Base-by-base conservation (phyloP, 2,329 filamentous ascomycete species). In the Exophiala bonariae region DNA sequence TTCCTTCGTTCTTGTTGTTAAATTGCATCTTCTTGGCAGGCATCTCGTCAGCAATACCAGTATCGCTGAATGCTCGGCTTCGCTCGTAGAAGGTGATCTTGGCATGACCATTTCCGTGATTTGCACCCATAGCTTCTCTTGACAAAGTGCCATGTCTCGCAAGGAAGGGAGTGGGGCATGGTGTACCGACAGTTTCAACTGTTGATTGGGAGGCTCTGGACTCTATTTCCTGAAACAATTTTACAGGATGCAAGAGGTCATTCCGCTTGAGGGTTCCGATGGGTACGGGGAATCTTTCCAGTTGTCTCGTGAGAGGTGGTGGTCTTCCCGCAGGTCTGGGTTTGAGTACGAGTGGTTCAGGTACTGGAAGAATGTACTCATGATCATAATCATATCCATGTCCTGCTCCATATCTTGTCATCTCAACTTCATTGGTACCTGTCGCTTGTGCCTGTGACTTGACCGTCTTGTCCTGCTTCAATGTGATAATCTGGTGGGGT, bases 331-430 rank as follows among this genome's bases (percentile, higher is more conserved):
- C 49, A 19, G 47, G 44, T 44, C 57, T 47, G 39, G 57, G 49
- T 41, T 51, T 57, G 28, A 59, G 35, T 9, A 49, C 30, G 20
- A 55, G 38, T 9, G 56, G 49, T 35, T 57, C 56, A 19, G 56
- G 56, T 10, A 59, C 47, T 8, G 54, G 54, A 14, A 56, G 46
- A 10, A 59, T 54, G 38, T 57, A 55, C 19, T 57, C 54, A 36
- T 52, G 42, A 28, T 47, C 38, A 39, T 44, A n/a, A 33, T 41
- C 14, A 31, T 40, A 50, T 13, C 33, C 35, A 13, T n/a, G n/a
- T n/a, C n/a, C n/a, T n/a, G n/a, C n/a, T n/a, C n/a, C n/a, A n/a
- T n/a, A n/a, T n/a, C n/a, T n/a, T n/a, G 20, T 14, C 17, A 41
- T 47, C 33, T 18, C 28, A 22, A 19, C 39, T 17, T 42, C 35